These are phyloP conservation scores for Lithocarpus polystachyus DNA, from an alignment of 306 rosid genomes.

Conservation along the genomic window DNA sequence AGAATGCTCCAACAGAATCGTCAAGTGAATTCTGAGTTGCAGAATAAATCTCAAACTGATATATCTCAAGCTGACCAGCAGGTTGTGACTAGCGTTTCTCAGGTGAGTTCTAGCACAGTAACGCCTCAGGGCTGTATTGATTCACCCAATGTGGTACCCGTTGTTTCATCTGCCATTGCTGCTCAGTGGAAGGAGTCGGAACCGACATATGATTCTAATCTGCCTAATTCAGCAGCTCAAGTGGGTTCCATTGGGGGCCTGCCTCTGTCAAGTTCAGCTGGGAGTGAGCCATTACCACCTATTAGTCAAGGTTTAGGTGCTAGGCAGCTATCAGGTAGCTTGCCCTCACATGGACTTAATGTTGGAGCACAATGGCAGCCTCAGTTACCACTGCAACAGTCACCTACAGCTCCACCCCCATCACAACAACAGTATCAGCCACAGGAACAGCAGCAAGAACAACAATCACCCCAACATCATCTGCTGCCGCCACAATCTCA, in stretches of 20 bases:
- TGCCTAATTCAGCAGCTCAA: constrained; percentile 45
- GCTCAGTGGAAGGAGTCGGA: constrained; percentile 79
- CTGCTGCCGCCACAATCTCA: constrained; percentile 61
- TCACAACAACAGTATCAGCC: constrained; percentile 59
- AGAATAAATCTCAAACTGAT: constrained; percentile 56
- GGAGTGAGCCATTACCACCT: constrained; percentile 49
- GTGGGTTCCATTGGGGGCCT: constrained; percentile 52
- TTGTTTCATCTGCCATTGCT: constrained; percentile 38
- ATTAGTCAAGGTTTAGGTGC: constrained; percentile 60
- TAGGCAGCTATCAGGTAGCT: constrained; percentile 55
- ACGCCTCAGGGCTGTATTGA: constrained; percentile 53
- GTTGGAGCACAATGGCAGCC: constrained; percentile 73
- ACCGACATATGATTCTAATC: constrained; percentile 45
- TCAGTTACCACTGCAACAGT: constrained; percentile 46
- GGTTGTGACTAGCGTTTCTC: constrained; percentile 46
- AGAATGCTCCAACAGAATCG: constrained; percentile 60
- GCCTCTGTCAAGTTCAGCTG: constrained; percentile 51
- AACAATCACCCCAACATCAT: constrained; percentile 46
- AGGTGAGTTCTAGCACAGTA: constrained; percentile 41
- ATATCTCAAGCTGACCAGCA: constrained; percentile 61
- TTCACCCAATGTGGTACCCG: constrained; percentile 42
- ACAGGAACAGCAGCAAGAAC: constrained; percentile 46
- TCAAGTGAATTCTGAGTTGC: constrained; percentile 53
- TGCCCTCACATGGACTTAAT: constrained; percentile 67
- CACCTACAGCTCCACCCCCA: constrained; percentile 42